Conservation (phyloP, 441 rosid species). For the Raphanus hybrid region DNA sequence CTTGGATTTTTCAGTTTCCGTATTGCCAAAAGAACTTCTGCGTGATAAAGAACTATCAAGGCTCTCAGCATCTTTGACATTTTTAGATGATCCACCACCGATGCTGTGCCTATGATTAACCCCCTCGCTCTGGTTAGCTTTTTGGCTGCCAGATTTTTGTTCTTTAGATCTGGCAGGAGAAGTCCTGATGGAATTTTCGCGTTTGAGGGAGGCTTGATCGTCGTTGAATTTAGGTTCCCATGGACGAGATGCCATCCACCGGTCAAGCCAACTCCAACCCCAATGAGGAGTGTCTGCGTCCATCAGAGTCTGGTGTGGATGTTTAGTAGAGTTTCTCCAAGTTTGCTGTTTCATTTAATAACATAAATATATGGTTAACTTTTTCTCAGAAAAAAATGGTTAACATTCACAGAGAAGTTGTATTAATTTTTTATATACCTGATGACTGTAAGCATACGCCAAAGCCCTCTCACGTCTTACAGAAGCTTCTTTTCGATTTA, state of each 20-base stretch:
- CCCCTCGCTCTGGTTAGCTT: conserved; percentile 11
- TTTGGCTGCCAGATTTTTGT: conserved; percentile 32
- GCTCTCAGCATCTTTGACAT: conserved; percentile 35
- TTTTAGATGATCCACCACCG: conserved; percentile 33
- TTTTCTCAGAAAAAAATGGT: too few relatives aligned
- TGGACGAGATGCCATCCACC: conserved; percentile 48
- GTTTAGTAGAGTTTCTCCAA: conserved; percentile 46
- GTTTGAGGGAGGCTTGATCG: conserved; percentile 24
- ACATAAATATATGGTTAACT: background rate
- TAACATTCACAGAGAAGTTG: background rate
- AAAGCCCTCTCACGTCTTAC: conserved; percentile 90
- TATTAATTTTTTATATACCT: conserved; percentile 49
- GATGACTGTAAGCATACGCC: conserved; percentile 94
- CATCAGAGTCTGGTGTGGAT: conserved; percentile 38
- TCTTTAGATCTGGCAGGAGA: conserved; percentile 35
- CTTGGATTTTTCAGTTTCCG: conserved; percentile 23
- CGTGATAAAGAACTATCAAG: conserved; percentile 31
- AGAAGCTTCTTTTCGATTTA: conserved; percentile 73
- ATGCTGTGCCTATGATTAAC: conserved; percentile 31
- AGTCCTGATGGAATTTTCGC: conserved; percentile 28
- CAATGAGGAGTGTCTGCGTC: conserved; percentile 39
- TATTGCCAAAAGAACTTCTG: conserved; percentile 28
- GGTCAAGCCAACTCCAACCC: conserved; percentile 48
- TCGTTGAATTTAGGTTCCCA: conserved; percentile 41
- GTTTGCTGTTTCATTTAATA: conserved; percentile 38